A percentile compares a stretch with the other conserved stretches of the same genome.
phyloP scores from a whole-genome alignment of 129 eudicot genomes.

The Sambucus nigra region DNA sequence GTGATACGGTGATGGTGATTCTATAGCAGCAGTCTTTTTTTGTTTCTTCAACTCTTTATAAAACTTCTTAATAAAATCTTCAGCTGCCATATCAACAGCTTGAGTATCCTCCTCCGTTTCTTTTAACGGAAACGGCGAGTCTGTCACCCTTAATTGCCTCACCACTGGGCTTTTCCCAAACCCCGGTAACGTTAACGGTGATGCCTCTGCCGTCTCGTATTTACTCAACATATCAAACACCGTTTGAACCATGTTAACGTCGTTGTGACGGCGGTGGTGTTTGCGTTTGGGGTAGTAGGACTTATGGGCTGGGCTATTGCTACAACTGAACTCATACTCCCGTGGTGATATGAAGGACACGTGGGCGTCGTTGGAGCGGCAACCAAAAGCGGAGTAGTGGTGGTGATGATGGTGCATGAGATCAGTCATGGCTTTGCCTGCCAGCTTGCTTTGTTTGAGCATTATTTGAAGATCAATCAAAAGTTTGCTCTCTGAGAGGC shows the following conservation, averaged over 20 bases:
- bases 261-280: constrained; percentile 1
- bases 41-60: constrained; percentile 20
- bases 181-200: constrained; percentile 17
- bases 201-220: constrained; percentile 1
- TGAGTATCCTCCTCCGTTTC: constrained; percentile 11
- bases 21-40: constrained; percentile 5
- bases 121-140: constrained; percentile 23
- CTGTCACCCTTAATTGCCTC: constrained; percentile 25
- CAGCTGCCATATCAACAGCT: constrained; percentile 19
- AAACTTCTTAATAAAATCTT: constrained; percentile 22
- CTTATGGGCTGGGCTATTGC: no score
- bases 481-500: no score
- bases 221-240: constrained; percentile 25
- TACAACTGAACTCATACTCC: no score
- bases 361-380: no score
- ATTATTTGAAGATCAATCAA: no score
- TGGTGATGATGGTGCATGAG: no score
- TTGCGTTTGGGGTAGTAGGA: not conserved
- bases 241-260: constrained; percentile 14
- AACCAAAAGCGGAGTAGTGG: no score
- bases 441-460: no score
- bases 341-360: no score
- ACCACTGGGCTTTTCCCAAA: constrained; percentile 22
- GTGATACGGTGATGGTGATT: constrained; percentile 19
- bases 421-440: no score